phyloP scores from a whole-genome alignment of 1,284 basidiomycete genomes.

The Irpex sp. region DNA sequence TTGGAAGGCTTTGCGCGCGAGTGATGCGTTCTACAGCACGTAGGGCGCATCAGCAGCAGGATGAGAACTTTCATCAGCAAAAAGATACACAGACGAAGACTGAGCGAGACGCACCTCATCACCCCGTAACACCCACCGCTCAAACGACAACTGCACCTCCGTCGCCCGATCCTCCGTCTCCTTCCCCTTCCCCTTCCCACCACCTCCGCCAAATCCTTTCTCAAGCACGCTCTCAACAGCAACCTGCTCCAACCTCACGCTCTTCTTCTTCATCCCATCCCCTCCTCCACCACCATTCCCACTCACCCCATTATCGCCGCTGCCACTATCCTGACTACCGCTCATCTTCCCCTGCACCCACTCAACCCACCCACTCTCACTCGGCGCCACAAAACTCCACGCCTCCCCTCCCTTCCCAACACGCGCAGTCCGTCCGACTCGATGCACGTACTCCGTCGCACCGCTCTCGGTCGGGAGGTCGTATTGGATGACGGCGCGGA shows the following conservation, averaged over 20 bases:
- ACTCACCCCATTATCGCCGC: neutral
- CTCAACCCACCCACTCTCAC: slow-evolving; percentile 84
- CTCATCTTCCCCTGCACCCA: slow-evolving; percentile 84
- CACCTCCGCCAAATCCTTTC: slow-evolving; percentile 75
- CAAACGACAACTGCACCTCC: slow-evolving; percentile 93
- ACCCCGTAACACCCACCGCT: slow-evolving; percentile 84
- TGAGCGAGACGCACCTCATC: slow-evolving; percentile 56
- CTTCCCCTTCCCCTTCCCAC: slow-evolving; percentile 41
- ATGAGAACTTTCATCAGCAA: too few relatives aligned
- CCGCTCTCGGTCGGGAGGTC: slow-evolving; percentile 98
- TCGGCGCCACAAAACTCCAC: slow-evolving; percentile 89
- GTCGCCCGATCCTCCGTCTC: slow-evolving; percentile 93
- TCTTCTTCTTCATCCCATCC: slow-evolving; percentile 24
- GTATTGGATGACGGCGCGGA: slow-evolving; percentile 92
- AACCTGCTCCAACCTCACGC: slow-evolving; percentile 55
- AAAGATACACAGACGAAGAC: too few relatives aligned
- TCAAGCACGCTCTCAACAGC: slow-evolving; percentile 70
- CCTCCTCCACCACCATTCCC: slow-evolving; percentile 15
- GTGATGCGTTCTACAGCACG: slow-evolving; percentile 65
- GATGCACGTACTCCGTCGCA: slow-evolving; percentile 94
- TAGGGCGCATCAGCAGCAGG: too few relatives aligned
- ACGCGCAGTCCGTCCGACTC: slow-evolving; percentile 95
- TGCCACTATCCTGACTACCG: slow-evolving; percentile 12
- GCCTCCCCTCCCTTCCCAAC: slow-evolving; percentile 87
- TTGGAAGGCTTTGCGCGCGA: slow-evolving; percentile 84